These are phyloP conservation scores for Alternaria solani DNA, from an alignment of 2,329 filamentous ascomycete genomes.

Conservation along the genomic window DNA sequence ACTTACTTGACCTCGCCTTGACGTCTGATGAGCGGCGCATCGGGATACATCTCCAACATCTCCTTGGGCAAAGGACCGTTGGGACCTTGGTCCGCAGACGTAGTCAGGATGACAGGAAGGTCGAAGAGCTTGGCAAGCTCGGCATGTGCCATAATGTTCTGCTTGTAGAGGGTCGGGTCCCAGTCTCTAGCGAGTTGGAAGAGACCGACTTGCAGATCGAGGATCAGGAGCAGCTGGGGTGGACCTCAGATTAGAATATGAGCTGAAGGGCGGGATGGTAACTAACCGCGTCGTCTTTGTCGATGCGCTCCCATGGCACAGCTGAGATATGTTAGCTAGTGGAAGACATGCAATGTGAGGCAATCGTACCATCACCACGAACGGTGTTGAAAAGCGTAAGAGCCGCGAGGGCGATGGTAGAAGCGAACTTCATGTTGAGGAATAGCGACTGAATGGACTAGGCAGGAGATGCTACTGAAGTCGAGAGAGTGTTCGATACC, in stretches of 20 bases:
- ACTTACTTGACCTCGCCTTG: conserved; percentile 72
- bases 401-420: conserved; percentile 38
- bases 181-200: conserved; percentile 71
- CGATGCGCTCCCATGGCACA: conserved; percentile 52
- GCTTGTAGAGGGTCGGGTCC: conserved; percentile 69
- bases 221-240: conserved; percentile 62
- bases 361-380: conserved; percentile 38
- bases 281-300: conserved; percentile 52
- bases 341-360: background rate
- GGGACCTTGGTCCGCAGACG: conserved; percentile 72
- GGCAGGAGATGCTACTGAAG: background rate
- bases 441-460: background rate
- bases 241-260: background rate
- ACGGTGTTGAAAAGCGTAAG: conserved; percentile 41
- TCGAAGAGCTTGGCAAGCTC: conserved; percentile 71
- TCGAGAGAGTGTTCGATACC: conserved; percentile 14
- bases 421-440: conserved; percentile 44
- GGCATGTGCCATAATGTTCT: conserved; percentile 73
- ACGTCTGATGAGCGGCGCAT: conserved; percentile 70
- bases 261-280: background rate
- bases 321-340: conserved; percentile 37
- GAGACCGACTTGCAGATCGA: conserved; percentile 68
- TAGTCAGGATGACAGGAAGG: conserved; percentile 74
- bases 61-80: conserved; percentile 76
- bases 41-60: conserved; percentile 72